These are phyloP conservation scores for Physcomitrellopsis africana DNA, from an alignment of 225 moss, liverwort and hornwort species.

Conservation along the genomic window DNA sequence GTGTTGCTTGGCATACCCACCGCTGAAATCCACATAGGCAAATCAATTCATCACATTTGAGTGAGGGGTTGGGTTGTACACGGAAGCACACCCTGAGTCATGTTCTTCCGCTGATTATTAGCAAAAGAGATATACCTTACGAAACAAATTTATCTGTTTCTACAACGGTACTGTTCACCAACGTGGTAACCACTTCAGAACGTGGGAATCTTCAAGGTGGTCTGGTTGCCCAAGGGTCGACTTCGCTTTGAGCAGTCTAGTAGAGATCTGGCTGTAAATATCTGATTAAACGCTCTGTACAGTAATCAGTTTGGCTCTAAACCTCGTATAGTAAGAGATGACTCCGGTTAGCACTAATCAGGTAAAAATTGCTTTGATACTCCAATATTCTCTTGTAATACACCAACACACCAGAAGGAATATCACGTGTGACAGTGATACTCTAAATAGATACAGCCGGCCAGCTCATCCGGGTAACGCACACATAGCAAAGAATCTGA, in stretches of 20 bases:
- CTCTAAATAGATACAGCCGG: slow-evolving; percentile 13
- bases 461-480: neutral
- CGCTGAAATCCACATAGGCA: too few species aligned
- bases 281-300: slow-evolving; percentile 14
- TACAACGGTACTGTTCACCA: neutral
- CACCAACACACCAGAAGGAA: slow-evolving; percentile 15
- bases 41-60: too few species aligned
- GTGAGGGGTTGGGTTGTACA: too few species aligned
- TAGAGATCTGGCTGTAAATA: slow-evolving; percentile 27
- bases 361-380: neutral
- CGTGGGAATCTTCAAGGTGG: neutral
- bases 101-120: too few species aligned
- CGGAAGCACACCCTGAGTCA: too few species aligned
- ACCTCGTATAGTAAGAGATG: slow-evolving; percentile 29
- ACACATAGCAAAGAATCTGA: neutral
- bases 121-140: too few species aligned
- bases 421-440: slow-evolving; percentile 12
- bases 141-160: neutral
- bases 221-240: neutral
- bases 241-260: neutral
- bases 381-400: slow-evolving; percentile 27
- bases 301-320: slow-evolving; percentile 36
- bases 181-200: too few species aligned
- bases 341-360: neutral
- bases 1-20: too few species aligned